Evolutionary conservation across 441 rosid species (phyloP), one percentile per base, ranked within the genome.

Genomic region (Populus tomentosa): DNA sequence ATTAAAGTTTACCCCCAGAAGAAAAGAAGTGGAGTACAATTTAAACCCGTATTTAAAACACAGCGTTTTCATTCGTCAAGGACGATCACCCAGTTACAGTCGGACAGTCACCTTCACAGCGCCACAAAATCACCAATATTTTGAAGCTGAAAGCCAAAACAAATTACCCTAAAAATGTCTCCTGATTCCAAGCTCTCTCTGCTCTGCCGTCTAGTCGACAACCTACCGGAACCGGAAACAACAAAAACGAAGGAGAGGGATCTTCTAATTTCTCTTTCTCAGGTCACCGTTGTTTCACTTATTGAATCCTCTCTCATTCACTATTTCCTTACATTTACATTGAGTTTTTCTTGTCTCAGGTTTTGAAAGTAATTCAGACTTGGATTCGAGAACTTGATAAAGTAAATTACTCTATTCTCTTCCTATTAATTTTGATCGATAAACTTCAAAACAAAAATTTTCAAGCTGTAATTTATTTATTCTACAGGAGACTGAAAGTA

Each of bases 181-280:
- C 21, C 75, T 73, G 80, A 65, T 30, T 81, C 76, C 16, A 74
- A 65, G 10, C 62, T 53, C 75, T 79, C 74, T 50, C 85, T 82
- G 69, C 85, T 90, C 53, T 77, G 86, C 86, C 78, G 78, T 62
- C 86, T 92, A 84, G 80, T 92, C 80, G 77, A 84, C 70, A 82
- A 83, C 35, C 77, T 82, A 18, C 79, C 88, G 89, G 91, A 73
- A 72, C 21, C 53, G 64, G 87, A 79, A 20, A 67, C 59, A 33
- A 73, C 80, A 75, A 81, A 81, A 82, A 86, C 84, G 42, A 67
- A 71, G 26, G 93, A 92, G 86, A 85, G 82, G 77, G 75, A 79
- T 21, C 81, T 92, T 70, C 83, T 92, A 53, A 71, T 86, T 53
- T 77, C 87, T 72, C 92, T 92, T 13, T 90, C 94, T 70, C 82